These are phyloP conservation scores for Xylaria multiplex DNA, from an alignment of 2,329 filamentous ascomycete species.

Conservation along the genomic window DNA sequence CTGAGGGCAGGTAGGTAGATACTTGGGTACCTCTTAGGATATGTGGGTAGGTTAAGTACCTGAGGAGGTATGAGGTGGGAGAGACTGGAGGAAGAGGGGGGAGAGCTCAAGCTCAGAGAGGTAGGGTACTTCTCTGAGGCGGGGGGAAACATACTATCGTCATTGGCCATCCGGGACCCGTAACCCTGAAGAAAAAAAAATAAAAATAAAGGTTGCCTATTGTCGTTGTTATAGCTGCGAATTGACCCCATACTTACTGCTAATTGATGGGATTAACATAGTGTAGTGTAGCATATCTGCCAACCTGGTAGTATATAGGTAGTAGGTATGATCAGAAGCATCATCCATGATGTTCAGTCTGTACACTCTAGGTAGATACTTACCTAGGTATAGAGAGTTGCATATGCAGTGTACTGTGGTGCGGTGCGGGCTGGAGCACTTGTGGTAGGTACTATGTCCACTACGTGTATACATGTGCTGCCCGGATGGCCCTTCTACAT, in stretches of 20 bases:
- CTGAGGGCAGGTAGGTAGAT: no score
- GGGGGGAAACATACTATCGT: neutral
- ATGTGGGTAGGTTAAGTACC: no score
- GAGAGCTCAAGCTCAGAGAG: no score
- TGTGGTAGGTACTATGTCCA: no score
- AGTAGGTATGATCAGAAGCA: neutral
- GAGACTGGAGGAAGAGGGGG: no score
- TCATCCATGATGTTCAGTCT: neutral
- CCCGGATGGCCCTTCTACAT: slow-evolving; percentile 5
- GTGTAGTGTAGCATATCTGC: no score
- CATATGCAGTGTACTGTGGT: slow-evolving; percentile 5
- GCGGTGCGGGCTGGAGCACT: no score
- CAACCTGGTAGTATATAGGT: neutral
- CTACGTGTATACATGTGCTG: neutral
- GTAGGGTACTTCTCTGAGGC: slow-evolving; percentile 4
- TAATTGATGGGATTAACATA: no score
- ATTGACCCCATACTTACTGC: neutral
- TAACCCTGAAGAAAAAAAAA: slow-evolving; percentile 9
- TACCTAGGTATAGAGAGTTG: neutral
- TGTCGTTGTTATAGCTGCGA: slow-evolving; percentile 7
- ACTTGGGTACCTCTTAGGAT: no score
- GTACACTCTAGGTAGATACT: no score
- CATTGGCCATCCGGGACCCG: slow-evolving; percentile 27
- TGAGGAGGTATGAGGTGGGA: no score
- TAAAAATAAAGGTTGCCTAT: slow-evolving; percentile 25